Base-by-base conservation (phyloP, 1,139 yeast genomes). In the Groenewaldozyma auringiensis region DNA sequence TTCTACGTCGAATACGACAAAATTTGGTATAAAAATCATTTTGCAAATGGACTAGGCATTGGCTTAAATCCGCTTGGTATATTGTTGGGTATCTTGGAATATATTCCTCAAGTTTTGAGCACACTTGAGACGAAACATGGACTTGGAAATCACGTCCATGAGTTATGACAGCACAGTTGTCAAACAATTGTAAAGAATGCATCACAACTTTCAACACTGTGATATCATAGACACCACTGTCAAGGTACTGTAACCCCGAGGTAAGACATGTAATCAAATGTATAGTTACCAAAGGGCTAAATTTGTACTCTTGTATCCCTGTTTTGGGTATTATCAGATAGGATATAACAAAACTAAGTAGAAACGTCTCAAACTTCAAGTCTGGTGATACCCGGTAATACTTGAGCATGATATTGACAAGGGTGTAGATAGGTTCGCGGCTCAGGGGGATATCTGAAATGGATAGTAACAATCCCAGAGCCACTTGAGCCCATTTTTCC, bases 361-460 rank as follows among this genome's bases (percentile, higher is more conserved):
- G 21, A n/a, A 35, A 35, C 13, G 38, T 11, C 21, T 20, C 38
- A 35, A 4, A 35, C n/a, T 25, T 25, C 29, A 25, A 25, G 11
- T 6, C 29, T 6, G 29, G 11, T 25, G 29, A 25, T 11, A 11
- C 9, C 11, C 11, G 29, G 29, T 17, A 35, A 17, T 35, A 20
- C n/a, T 20, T 18, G 11, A 35, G 8, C 25, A 35, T 9, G 6
- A 35, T 20, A 20, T 35, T 35, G 14, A 35, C 38, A 17, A 35
- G 38, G 20, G 38, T 17, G 14, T 35, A 35, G 25, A 16, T 17
- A 3, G 38, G 38, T 20, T 35, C 38, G 8, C 38, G 21, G n/a
- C 21, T 17, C n/a, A 35, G 25, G 6, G 38, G 38, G 9, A 35
- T 35, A 35, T 35, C 38, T 18, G 21, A 13, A 9, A 14, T 35